These are phyloP conservation scores for Angophora floribunda DNA, from an alignment of 345 rosid species.

Conservation along the genomic window DNA sequence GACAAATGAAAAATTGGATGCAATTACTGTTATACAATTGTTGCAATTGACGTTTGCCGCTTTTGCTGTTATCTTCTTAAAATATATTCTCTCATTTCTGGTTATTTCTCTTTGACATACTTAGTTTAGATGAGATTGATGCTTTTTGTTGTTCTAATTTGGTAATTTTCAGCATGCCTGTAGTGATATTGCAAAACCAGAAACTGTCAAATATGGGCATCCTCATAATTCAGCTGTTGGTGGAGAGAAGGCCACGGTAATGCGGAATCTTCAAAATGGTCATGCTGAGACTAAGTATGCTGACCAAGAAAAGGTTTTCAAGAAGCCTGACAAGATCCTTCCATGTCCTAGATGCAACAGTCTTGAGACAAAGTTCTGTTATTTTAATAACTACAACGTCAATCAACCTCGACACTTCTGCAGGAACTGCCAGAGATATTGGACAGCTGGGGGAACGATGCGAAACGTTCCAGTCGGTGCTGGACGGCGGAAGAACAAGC, in stretches of 20 bases:
- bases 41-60: background rate
- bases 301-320: constrained; percentile 31
- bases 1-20: background rate
- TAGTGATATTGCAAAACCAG: background rate
- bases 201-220: background rate
- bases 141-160: background rate
- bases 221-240: background rate
- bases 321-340: constrained; percentile 68
- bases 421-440: constrained; percentile 79
- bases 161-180: background rate
- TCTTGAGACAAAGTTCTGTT: constrained; percentile 68
- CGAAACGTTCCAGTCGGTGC: constrained; percentile 78
- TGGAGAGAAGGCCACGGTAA: constrained; percentile 1
- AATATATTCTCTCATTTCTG: background rate
- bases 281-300: constrained; percentile 11
- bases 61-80: background rate
- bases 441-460: constrained; percentile 87
- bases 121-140: background rate
- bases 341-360: constrained; percentile 79
- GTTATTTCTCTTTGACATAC: background rate
- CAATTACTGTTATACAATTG: background rate
- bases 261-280: constrained; percentile 5
- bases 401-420: constrained; percentile 83
- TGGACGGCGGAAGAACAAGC: constrained; percentile 69
- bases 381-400: constrained; percentile 73